phyloP scores from a whole-genome alignment of 768 basidiomycete genomes.

The Dendrothele bispora region DNA sequence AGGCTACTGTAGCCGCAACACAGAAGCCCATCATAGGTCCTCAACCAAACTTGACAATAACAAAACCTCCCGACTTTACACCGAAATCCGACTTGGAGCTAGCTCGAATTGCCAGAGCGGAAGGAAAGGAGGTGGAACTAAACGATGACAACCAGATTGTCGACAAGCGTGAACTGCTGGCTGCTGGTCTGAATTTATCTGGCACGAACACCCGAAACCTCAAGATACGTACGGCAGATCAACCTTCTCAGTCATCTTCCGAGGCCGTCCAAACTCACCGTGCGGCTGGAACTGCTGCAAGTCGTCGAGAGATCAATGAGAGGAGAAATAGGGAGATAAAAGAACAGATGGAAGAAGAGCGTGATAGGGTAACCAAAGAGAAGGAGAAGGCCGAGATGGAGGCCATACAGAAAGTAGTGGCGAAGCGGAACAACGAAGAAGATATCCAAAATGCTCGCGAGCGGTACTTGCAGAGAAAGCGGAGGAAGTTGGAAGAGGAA shows the following conservation, averaged over 20 bases:
- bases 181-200: slow-evolving; percentile 90
- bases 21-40: slow-evolving; percentile 60
- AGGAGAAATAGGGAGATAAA: slow-evolving; percentile 78
- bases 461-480: slow-evolving; percentile 79
- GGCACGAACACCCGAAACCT: slow-evolving; percentile 76
- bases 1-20: slow-evolving; percentile 82
- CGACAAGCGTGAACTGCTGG: slow-evolving; percentile 89
- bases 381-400: slow-evolving; percentile 61
- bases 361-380: slow-evolving; percentile 54
- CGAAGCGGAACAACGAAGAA: slow-evolving; percentile 74
- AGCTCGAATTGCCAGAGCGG: slow-evolving; percentile 62
- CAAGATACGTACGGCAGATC: slow-evolving; percentile 39
- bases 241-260: slow-evolving; percentile 20
- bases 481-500: slow-evolving; percentile 62
- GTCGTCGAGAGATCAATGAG: slow-evolving; percentile 78
- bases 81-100: slow-evolving; percentile 73
- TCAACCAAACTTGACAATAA: slow-evolving; percentile 69
- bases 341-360: slow-evolving; percentile 76
- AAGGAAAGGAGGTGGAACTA: slow-evolving; percentile 86
- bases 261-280: slow-evolving; percentile 53
- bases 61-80: slow-evolving; percentile 64
- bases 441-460: slow-evolving; percentile 73
- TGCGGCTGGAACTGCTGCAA: slow-evolving; percentile 85
- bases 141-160: slow-evolving; percentile 98
- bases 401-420: slow-evolving; percentile 62